Evolutionary conservation across 768 basidiomycete species (phyloP), one percentile per base, ranked within the genome.

Genomic region (Leucocoprinus sp.): DNA sequence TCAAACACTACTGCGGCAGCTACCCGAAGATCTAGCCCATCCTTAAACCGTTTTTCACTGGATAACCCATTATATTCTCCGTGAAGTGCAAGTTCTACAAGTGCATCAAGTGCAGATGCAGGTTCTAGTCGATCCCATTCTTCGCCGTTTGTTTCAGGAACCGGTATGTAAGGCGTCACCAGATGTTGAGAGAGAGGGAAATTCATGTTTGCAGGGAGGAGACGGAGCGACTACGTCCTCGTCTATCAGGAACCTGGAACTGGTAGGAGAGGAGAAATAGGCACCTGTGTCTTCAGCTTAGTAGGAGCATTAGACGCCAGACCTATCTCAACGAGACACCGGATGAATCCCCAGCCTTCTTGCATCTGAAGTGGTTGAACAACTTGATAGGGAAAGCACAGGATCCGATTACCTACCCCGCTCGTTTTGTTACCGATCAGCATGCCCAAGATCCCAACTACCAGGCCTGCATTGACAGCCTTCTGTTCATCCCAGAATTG

Each of bases 401-500:
- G 5, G 42, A 37, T 31, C 37, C 24, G 18, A 17, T 22, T 19
- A 71, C 80, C 56, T 53, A 84, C 82, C 53, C 69, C 70, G 55
- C 70, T 67, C 42, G 81, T 81, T 58, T 86, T 85, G 31, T 76
- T 75, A n/a, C 75, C 72, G 26, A 92, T 72, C 7, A 98, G 75
- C 71, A 93, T 86, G 2, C 90, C 82, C 53, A 97, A 80, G 48
- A 96, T 78, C 15, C 81, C 81, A 2, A 98, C 67, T 6, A 90
- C 78, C n/a, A 92, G 64, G 0, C 75, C 71, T 1, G 82, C 79
- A 57, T 96, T 97, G 18, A 75, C 64, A n/a, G 75, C 64, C 62
- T 98, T 99, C 60, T 92, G 87, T 33, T 81, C 75, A 53, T 93
- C 90, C 96, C 96, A 99, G 62, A 92, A 92, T 60, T 99, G 96